These are phyloP conservation scores for Ascochyta fabae DNA, from an alignment of 2,329 filamentous ascomycete genomes.

Conservation along the genomic window DNA sequence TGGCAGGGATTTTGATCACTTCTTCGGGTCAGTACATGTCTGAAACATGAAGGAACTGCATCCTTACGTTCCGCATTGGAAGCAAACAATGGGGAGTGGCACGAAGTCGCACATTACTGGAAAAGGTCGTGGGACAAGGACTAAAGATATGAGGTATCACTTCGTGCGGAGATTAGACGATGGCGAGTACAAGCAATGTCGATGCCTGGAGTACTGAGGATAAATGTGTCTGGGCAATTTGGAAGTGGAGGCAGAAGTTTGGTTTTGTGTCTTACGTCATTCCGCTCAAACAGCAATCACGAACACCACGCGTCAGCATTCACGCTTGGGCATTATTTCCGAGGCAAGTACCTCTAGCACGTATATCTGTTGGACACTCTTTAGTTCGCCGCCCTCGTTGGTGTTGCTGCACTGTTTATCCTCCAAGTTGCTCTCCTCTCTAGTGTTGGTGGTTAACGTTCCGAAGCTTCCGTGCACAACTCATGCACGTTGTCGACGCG, in stretches of 20 bases:
- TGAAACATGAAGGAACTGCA: neutral
- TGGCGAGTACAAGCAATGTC: neutral
- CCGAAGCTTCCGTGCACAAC: neutral
- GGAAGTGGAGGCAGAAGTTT: slow-evolving; percentile 11
- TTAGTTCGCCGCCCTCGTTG: neutral
- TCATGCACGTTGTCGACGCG: neutral
- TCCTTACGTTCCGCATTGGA: slow-evolving; percentile 58
- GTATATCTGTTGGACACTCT: neutral
- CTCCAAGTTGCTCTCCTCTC: neutral
- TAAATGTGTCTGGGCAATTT: neutral
- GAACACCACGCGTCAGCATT: slow-evolving; percentile 8
- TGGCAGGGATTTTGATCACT: slow-evolving; percentile 65
- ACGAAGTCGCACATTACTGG: slow-evolving; percentile 44
- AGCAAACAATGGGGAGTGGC: slow-evolving; percentile 59
- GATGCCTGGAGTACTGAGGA: neutral
- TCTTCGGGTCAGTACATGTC: slow-evolving; percentile 22
- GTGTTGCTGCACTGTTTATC: neutral
- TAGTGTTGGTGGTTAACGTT: slow-evolving; percentile 1
- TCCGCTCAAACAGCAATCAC: neutral
- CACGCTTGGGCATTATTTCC: slow-evolving; percentile 3
- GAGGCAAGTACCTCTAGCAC: neutral
- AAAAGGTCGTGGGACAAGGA: neutral
- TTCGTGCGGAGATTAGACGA: neutral
- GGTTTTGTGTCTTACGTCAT: slow-evolving; percentile 11
- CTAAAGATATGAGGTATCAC: neutral